Percentiles rank a stretch among this genome's conserved stretches.
These are phyloP conservation scores for Penstemon davidsonii DNA, from an alignment of 257 asterid species.

Conservation along the genomic window DNA sequence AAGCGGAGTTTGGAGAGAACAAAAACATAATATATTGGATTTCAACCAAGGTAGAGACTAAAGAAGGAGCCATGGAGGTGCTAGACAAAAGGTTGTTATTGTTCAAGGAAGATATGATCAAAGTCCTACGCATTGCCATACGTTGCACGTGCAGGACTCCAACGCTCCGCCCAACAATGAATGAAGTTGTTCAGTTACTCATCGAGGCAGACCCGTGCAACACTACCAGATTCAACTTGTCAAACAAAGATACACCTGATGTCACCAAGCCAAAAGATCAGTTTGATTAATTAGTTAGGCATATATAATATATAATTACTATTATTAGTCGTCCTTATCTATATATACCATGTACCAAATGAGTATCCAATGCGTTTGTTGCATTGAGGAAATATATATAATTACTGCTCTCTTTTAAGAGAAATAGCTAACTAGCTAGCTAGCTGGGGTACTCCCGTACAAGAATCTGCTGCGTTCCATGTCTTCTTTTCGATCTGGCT, in stretches of 20 bases:
- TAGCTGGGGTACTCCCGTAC: constrained; percentile 12
- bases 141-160: constrained; percentile 78
- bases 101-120: constrained; percentile 81
- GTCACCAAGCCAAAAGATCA: constrained; percentile 22
- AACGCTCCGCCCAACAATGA: constrained; percentile 75
- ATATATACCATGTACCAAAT: neutral
- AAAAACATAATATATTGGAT: constrained; percentile 81
- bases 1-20: constrained; percentile 82
- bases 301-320: too few species aligned
- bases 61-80: constrained; percentile 62
- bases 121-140: constrained; percentile 71
- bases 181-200: constrained; percentile 69
- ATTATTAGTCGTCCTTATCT: neutral
- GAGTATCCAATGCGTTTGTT: neutral
- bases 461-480: constrained; percentile 25
- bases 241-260: constrained; percentile 37
- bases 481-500: constrained; percentile 8
- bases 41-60: constrained; percentile 63
- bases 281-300: neutral
- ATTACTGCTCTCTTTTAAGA: neutral
- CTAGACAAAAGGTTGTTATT: constrained; percentile 60
- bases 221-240: constrained; percentile 47
- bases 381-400: neutral
- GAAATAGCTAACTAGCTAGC: neutral
- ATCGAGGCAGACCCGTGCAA: constrained; percentile 77